These are phyloP conservation scores for Linnemannia elongata DNA, from an alignment of 192 early-diverging fungal species.

Conservation along the genomic window DNA sequence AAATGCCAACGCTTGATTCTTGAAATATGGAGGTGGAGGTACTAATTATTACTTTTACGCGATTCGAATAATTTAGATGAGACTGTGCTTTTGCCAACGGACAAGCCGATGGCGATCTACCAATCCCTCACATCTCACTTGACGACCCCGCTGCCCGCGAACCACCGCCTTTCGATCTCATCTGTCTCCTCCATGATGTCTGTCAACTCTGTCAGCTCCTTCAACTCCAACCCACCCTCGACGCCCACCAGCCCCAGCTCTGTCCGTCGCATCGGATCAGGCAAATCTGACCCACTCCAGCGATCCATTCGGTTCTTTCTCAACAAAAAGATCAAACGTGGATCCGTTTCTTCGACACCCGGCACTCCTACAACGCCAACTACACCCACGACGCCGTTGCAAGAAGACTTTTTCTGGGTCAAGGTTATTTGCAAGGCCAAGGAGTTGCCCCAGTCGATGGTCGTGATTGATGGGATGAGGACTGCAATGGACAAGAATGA, in stretches of 20 bases:
- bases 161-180: slow-evolving; percentile 57
- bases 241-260: slow-evolving; percentile 48
- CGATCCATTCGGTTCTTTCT: slow-evolving; percentile 63
- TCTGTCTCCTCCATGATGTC: slow-evolving; percentile 60
- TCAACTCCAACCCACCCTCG: slow-evolving; percentile 30
- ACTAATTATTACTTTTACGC: background rate
- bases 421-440: slow-evolving; percentile 40
- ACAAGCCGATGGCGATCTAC: slow-evolving; percentile 69
- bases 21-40: background rate
- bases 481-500: slow-evolving; percentile 32
- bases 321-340: slow-evolving; percentile 62
- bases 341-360: slow-evolving; percentile 35
- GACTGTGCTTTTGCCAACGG: slow-evolving; percentile 60
- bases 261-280: slow-evolving; percentile 39
- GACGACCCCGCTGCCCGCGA: slow-evolving; percentile 65
- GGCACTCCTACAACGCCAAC: slow-evolving; percentile 49
- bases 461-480: slow-evolving; percentile 34
- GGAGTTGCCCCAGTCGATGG: slow-evolving; percentile 39
- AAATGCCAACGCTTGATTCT: background rate
- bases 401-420: slow-evolving; percentile 55
- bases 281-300: slow-evolving; percentile 37
- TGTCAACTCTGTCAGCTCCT: slow-evolving; percentile 44
- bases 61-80: slow-evolving; percentile 53
- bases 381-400: slow-evolving; percentile 36
- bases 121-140: slow-evolving; percentile 64